Conservation (phyloP, 495 filamentous ascomycete genomes). For the Penicillium parvum region DNA sequence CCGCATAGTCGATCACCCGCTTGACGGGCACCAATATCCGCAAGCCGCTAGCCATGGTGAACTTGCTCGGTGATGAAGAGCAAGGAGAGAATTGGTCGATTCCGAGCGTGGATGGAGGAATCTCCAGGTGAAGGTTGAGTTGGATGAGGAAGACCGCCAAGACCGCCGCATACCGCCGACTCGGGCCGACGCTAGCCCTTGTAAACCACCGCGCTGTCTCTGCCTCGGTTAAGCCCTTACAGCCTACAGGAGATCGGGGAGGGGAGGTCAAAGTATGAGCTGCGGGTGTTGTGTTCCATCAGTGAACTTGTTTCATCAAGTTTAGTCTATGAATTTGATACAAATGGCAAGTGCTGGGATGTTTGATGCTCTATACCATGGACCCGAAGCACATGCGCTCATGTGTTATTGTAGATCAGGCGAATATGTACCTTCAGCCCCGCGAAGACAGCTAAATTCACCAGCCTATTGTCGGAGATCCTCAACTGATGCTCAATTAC, state of each 20-base stretch:
- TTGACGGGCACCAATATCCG: constrained; percentile 95
- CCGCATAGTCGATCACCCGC: constrained; percentile 98
- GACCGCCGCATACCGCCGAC: constrained; percentile 29
- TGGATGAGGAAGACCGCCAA: constrained; percentile 32
- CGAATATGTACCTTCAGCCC: too few species aligned
- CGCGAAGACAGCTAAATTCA: too few species aligned
- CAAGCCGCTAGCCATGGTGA: constrained; percentile 68
- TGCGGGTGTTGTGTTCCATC: not conserved
- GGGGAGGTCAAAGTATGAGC: not conserved
- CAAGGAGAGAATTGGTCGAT: constrained; percentile 11
- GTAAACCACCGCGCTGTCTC: constrained; percentile 22
- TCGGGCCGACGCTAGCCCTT: constrained; percentile 37
- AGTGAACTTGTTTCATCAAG: not conserved
- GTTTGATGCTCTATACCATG: not conserved
- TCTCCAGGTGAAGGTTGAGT: constrained; percentile 11
- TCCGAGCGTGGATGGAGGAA: constrained; percentile 10
- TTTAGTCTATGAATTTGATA: not conserved
- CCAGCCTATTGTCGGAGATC: too few species aligned
- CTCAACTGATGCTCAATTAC: constrained; percentile 34
- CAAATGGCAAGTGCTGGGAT: not conserved
- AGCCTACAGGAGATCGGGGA: constrained; percentile 6
- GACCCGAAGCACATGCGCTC: not conserved
- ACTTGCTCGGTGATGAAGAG: constrained; percentile 3
- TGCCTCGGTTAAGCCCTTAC: constrained; percentile 36
- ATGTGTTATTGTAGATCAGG: not conserved